phyloP scores from a whole-genome alignment of 2,329 filamentous ascomycete genomes.

The Calonectria pseudoreteaudii region DNA sequence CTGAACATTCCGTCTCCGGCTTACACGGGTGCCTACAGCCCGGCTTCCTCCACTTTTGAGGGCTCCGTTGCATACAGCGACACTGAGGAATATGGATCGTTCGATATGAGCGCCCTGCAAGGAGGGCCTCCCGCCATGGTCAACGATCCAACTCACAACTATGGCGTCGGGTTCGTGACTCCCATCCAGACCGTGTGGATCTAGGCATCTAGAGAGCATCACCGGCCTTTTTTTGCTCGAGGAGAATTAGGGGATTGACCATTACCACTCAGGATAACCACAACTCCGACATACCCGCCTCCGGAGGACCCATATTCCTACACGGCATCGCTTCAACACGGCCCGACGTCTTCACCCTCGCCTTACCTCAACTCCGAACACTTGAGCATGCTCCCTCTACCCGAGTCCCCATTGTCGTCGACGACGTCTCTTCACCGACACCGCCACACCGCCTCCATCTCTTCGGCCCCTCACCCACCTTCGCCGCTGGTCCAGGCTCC shows the following conservation, averaged over 20 bases:
- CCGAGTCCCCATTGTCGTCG: slow-evolving; percentile 57
- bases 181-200: slow-evolving; percentile 72
- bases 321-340: slow-evolving; percentile 45
- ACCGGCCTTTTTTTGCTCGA: slow-evolving; percentile 52
- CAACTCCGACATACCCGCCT: slow-evolving; percentile 58
- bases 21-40: slow-evolving; percentile 69
- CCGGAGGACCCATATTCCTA: slow-evolving; percentile 54
- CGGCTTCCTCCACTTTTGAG: slow-evolving; percentile 72
- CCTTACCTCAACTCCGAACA: slow-evolving; percentile 58
- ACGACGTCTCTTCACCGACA: slow-evolving; percentile 52
- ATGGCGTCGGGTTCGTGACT: slow-evolving; percentile 70
- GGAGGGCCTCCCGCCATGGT: slow-evolving; percentile 59
- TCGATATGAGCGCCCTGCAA: slow-evolving; percentile 59
- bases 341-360: slow-evolving; percentile 52
- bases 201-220: slow-evolving; percentile 58
- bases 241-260: slow-evolving; percentile 66
- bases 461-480: slow-evolving; percentile 50
- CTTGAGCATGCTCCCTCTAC: slow-evolving; percentile 57
- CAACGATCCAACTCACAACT: slow-evolving; percentile 57
- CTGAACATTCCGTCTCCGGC: slow-evolving; percentile 73
- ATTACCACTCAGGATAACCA: slow-evolving; percentile 63
- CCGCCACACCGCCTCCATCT: slow-evolving; percentile 51
- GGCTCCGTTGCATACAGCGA: slow-evolving; percentile 74
- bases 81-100: slow-evolving; percentile 66
- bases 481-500: slow-evolving; percentile 50